Evolutionary conservation across 2,329 filamentous ascomycete species (phyloP), one percentile per base, ranked within the genome.

Genomic region (Colletotrichum lentis): DNA sequence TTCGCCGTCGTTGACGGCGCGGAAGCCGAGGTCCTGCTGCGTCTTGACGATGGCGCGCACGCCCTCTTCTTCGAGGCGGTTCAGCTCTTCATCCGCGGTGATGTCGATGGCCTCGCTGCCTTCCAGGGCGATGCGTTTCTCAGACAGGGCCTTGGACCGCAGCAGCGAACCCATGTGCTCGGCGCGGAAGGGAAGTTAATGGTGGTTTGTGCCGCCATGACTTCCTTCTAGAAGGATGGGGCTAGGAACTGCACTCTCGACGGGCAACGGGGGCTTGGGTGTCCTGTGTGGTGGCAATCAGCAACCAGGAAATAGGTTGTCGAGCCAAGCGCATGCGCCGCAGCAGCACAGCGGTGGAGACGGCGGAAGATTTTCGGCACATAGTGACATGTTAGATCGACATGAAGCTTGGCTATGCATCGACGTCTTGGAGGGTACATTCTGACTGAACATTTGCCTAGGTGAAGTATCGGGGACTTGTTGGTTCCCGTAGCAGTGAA

Each of bases 141-240:
- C 73, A 10, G 78, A 76, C 10, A 78, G 76, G 24, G 71, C 69
- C 67, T 89, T 80, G 10, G 91, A 90, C 24, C 91, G 88, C 50
- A 93, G 85, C 37, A 93, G 82, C 20, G 90, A 93, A 73, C 91
- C 91, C 73, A 92, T 83, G 73, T 93, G 91, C 82, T 93, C 91
- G 56, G 91, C 91, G 73, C 91, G 85, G 83, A 92, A 93, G 35
- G 90, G 91, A 24, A 80, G 81, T 24, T 74, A 55, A 24, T 69
- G 68, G 14, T 65, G 60, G 69, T 18, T 68, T 69, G 50, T n/a
- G 65, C 12, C 18, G 65, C 46, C 65, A 70, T 58, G 44, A 62
- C 20, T 24, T 52, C 44, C 16, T 49, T 35, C 5, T 69, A 24
- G 0, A 65, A 5, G 16, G 65, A 49, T 18, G 44, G 16, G 18